Evolutionary conservation across 495 filamentous ascomycete genomes (phyloP), one percentile per base, ranked within the genome.

Genomic region (Penicillium canescens): DNA sequence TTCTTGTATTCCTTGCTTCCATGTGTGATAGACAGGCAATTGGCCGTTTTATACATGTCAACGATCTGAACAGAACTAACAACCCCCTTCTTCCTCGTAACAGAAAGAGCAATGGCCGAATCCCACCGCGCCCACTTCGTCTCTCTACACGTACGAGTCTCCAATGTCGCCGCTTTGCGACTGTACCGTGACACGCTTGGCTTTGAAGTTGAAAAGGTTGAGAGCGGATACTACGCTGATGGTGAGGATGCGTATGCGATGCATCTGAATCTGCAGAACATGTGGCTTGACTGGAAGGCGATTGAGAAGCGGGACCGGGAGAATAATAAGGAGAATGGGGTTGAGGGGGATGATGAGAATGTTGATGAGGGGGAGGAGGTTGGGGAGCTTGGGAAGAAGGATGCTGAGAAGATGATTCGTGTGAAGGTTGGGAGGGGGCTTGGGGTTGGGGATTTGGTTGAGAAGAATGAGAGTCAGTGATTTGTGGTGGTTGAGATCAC

Each of bases 221-320:
- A 98, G 76, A 64, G 79, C 57, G 96, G 94, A 72, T 98, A 98
- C 84, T 98, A 98, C 67, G 94, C 94, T 37, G 94, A 98, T 73
- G 92, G 92, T 43, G 94, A 98, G 75, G 93, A 98, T 79, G 94
- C 94, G 34, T 96, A 86, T 65, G 86, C 85, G 59, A 98, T 98
- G 94, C 86, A 84, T 60, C 86, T 92, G 69, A 89, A 97, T 62
- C 77, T 98, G 39, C 73, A 78, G 26, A 77, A 79, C 49, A 79
- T 92, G 60, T 76, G 70, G 70, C 42, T 78, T 36, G 66, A 75
- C 43, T 76, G 73, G 73, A 67, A 64, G 39, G 72, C 69, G 60
- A 75, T 70, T 64, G 77, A 62, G 65, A 70, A 60, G 61, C 64
- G 60, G 65, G 71, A 70, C 47, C 65, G 61, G 57, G 68, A 69